These are phyloP conservation scores for Neurospora sp. DNA, from an alignment of 495 filamentous ascomycete species.

Conservation along the genomic window DNA sequence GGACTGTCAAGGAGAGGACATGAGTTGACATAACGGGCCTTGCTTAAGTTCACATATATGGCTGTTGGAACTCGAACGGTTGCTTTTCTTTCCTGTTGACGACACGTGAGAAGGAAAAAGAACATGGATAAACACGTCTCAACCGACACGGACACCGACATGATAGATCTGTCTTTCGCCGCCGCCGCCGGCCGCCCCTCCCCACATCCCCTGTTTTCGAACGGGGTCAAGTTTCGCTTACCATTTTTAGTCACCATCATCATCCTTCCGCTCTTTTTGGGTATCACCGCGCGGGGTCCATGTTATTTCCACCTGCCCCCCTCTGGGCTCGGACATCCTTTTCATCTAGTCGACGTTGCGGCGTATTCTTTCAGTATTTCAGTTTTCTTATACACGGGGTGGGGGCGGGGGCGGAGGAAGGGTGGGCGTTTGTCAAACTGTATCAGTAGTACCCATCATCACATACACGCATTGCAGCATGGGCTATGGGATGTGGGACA, in stretches of 20 bases:
- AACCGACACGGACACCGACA: not conserved
- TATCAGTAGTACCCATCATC: not conserved
- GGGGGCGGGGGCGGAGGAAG: not conserved
- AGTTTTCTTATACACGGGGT: not conserved
- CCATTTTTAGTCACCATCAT: not conserved
- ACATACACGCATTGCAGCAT: not conserved
- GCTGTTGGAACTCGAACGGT: not conserved
- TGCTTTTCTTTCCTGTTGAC: not conserved
- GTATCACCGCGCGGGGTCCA: not conserved
- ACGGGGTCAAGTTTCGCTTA: not conserved
- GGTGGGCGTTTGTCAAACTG: not conserved
- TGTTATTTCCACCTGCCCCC: not conserved
- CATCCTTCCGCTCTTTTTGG: not conserved
- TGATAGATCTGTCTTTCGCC: not conserved
- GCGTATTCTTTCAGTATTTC: not conserved
- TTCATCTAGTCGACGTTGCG: not conserved
- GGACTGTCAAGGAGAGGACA: conserved; percentile 26
- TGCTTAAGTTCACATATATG: conserved; percentile 2
- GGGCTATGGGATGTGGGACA: not conserved
- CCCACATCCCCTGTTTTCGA: not conserved
- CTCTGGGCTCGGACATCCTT: not conserved
- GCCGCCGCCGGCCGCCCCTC: not conserved
- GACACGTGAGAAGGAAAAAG: not conserved
- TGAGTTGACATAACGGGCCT: conserved; percentile 8
- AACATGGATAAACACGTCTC: not conserved